These are phyloP conservation scores for Claviceps fusiformis DNA, from an alignment of 2,329 filamentous ascomycete species.

Conservation along the genomic window DNA sequence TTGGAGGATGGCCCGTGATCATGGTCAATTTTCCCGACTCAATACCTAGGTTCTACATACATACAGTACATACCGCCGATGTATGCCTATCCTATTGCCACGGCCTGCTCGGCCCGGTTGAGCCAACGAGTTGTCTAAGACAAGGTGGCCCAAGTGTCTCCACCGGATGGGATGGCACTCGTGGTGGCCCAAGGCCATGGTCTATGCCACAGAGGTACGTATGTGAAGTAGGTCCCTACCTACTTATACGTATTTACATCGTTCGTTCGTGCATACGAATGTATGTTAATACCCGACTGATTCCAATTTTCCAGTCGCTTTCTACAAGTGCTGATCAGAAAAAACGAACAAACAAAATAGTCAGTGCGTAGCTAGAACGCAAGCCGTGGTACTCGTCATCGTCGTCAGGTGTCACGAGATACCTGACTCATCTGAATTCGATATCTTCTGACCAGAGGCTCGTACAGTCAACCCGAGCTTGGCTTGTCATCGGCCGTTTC, in stretches of 20 bases:
- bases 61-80: too few relatives aligned
- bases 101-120: not conserved
- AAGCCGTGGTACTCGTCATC: not conserved
- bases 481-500: not conserved
- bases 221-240: not conserved
- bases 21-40: not conserved
- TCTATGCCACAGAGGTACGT: not conserved
- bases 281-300: not conserved
- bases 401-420: not conserved
- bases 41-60: not conserved
- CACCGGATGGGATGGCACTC: conserved; percentile 1
- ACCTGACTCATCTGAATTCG: not conserved
- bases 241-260: too few relatives aligned
- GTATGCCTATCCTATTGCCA: too few relatives aligned
- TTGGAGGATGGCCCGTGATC: not conserved
- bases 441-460: not conserved
- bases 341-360: not conserved
- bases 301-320: not conserved
- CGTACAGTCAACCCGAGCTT: not conserved
- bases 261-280: too few relatives aligned
- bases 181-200: not conserved
- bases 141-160: conserved; percentile 1
- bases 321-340: not conserved
- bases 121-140: not conserved
- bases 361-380: not conserved